Conservation (phyloP, 768 basidiomycete species). For the Sporobolomyces phaffii region DNA sequence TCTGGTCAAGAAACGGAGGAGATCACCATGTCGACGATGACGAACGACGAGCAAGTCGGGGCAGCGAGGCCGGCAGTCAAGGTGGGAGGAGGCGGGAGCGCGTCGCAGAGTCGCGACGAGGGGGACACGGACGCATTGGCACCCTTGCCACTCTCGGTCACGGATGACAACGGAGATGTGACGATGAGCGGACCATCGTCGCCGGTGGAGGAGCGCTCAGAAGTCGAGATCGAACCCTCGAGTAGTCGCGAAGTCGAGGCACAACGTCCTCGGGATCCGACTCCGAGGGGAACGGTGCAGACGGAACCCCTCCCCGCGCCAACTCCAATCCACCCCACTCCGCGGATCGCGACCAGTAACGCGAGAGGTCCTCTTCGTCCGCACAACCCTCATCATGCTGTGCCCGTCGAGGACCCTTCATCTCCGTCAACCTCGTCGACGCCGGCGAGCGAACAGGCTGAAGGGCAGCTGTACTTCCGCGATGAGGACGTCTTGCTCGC, state of each 20-base stretch:
- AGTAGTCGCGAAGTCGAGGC: neutral
- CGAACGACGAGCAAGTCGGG: neutral
- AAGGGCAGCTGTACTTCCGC: constrained; percentile 54
- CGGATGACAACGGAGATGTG: constrained; percentile 44
- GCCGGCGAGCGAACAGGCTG: neutral
- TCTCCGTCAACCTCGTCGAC: neutral
- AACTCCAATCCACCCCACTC: neutral
- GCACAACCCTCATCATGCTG: neutral
- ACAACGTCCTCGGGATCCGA: neutral
- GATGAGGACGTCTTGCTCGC: constrained; percentile 90
- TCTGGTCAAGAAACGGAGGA: constrained; percentile 59
- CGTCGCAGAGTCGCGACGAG: constrained; percentile 48
- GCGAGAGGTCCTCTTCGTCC: constrained; percentile 11
- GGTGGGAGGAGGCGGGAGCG: constrained; percentile 25
- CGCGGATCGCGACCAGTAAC: neutral
- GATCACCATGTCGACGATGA: neutral
- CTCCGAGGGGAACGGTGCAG: neutral
- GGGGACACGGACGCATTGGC: neutral
- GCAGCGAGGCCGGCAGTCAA: constrained; percentile 36
- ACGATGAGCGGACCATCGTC: constrained; percentile 37
- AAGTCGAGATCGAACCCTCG: neutral
- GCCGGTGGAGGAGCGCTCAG: constrained; percentile 22
- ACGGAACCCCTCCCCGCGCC: constrained; percentile 4
- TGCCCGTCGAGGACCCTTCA: neutral
- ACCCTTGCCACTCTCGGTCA: constrained; percentile 43